phyloP scores from a whole-genome alignment of 345 rosid genomes.

The Syzygium jambos region DNA sequence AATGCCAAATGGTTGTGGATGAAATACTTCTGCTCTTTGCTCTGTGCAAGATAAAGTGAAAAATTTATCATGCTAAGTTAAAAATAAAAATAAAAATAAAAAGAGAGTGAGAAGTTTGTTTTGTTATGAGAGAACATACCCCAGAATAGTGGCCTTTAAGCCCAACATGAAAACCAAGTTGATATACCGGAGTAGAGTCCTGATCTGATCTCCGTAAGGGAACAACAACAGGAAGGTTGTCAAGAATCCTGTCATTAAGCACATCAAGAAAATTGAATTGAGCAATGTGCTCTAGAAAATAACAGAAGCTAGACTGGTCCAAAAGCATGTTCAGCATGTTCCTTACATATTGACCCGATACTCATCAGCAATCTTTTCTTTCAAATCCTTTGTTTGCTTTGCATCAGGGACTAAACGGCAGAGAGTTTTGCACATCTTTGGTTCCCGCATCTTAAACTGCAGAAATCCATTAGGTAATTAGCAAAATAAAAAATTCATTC shows the following conservation, averaged over 20 bases:
- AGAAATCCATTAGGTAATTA: constrained; percentile 9
- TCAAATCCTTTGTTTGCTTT: constrained; percentile 55
- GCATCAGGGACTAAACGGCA: constrained; percentile 50
- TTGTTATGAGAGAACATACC: constrained; percentile 35
- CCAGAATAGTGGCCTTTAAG: constrained; percentile 86
- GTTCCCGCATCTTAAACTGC: constrained; percentile 92
- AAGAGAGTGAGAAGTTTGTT: not conserved
- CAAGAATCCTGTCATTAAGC: constrained; percentile 72
- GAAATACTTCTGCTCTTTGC: constrained; percentile 80
- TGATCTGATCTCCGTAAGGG: constrained; percentile 67
- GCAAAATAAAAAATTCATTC: not conserved
- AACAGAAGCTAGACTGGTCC: not conserved
- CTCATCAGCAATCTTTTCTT: constrained; percentile 90
- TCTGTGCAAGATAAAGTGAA: constrained; percentile 31
- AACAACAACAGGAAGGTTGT: constrained; percentile 91
- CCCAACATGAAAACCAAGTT: constrained; percentile 89
- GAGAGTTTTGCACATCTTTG: constrained; percentile 66
- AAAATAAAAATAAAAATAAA: not conserved
- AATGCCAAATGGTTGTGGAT: constrained; percentile 88
- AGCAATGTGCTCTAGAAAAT: not conserved
- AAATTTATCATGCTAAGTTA: not conserved
- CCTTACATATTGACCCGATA: constrained; percentile 91
- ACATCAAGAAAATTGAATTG: constrained; percentile 8
- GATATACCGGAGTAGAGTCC: constrained; percentile 60
- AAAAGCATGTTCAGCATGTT: not conserved